These are phyloP conservation scores for Asterionellopsis glacialis DNA, from an alignment of 108 stramenopile genomes.

Conservation along the genomic window DNA sequence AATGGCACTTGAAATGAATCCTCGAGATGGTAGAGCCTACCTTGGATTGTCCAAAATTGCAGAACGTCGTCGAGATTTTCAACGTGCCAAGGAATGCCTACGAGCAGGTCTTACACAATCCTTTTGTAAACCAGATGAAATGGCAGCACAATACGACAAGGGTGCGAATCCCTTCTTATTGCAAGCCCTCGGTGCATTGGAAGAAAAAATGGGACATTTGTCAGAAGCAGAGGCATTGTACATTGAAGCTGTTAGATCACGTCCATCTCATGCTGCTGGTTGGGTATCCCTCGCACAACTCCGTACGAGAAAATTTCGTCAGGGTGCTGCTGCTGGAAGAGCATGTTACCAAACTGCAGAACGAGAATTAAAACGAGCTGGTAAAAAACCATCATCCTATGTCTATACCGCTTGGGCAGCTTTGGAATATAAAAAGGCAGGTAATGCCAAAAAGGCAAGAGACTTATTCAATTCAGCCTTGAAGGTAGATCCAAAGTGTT, in stretches of 20 bases:
- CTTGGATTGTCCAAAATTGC: conserved; percentile 80
- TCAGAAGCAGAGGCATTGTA: conserved; percentile 73
- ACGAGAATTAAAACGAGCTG: conserved; percentile 56
- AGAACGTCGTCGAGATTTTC: conserved; percentile 67
- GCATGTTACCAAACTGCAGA: conserved; percentile 75
- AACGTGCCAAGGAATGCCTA: conserved; percentile 52
- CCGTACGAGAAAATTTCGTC: conserved; percentile 74
- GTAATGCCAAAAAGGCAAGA: conserved; percentile 41
- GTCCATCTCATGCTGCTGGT: conserved; percentile 82
- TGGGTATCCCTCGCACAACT: conserved; percentile 85
- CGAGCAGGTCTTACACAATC: conserved; percentile 52
- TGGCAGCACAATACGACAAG: conserved; percentile 27
- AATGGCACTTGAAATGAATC: conserved; percentile 54
- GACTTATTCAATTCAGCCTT: conserved; percentile 60
- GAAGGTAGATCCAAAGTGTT: conserved; percentile 71
- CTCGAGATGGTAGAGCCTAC: conserved; percentile 78
- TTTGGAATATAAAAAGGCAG: conserved; percentile 75
- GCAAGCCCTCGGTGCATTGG: conserved; percentile 73
- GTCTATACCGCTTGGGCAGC: conserved; percentile 88
- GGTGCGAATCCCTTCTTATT: conserved; percentile 82
- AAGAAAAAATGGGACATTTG: conserved; percentile 74
- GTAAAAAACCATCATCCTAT: conserved; percentile 53
- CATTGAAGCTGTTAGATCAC: conserved; percentile 49
- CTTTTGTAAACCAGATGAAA: conserved; percentile 11
- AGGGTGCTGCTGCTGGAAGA: conserved; percentile 62